These are phyloP conservation scores for Moesziomyces parantarcticus DNA, from an alignment of 1,284 basidiomycete species.

Conservation along the genomic window DNA sequence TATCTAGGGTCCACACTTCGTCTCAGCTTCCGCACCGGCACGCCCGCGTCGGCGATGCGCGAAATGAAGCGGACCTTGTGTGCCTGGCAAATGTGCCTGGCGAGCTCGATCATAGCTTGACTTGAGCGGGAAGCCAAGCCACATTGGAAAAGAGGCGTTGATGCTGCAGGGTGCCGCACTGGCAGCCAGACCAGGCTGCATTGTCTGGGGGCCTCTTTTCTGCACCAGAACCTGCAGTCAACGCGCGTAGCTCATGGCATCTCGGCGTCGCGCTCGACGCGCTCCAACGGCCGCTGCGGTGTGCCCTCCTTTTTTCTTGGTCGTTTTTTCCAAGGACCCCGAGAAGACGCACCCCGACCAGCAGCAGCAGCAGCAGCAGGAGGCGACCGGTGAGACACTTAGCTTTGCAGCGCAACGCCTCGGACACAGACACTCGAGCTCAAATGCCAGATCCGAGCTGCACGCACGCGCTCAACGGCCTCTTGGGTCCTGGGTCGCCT, in stretches of 20 bases:
- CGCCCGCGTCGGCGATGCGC: background rate
- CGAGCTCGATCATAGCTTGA: background rate
- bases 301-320: background rate
- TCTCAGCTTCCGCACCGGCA: too few relatives aligned
- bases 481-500: background rate
- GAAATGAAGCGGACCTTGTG: background rate
- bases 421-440: background rate
- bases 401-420: background rate
- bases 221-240: constrained; percentile 1
- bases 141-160: background rate
- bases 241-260: background rate
- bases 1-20: too few relatives aligned
- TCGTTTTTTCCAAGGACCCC: background rate
- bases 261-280: background rate
- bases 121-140: background rate
- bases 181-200: constrained; percentile 1
- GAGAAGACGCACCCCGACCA: background rate
- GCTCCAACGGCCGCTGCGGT: background rate
- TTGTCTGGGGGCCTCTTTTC: background rate
- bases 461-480: constrained; percentile 1
- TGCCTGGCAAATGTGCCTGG: too few relatives aligned
- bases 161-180: background rate
- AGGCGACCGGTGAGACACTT: too few relatives aligned
- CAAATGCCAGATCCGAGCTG: constrained; percentile 20
- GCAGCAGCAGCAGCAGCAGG: too few relatives aligned